phyloP scores from a whole-genome alignment of 2,329 filamentous ascomycete genomes.

The Aspergillus jensenii region DNA sequence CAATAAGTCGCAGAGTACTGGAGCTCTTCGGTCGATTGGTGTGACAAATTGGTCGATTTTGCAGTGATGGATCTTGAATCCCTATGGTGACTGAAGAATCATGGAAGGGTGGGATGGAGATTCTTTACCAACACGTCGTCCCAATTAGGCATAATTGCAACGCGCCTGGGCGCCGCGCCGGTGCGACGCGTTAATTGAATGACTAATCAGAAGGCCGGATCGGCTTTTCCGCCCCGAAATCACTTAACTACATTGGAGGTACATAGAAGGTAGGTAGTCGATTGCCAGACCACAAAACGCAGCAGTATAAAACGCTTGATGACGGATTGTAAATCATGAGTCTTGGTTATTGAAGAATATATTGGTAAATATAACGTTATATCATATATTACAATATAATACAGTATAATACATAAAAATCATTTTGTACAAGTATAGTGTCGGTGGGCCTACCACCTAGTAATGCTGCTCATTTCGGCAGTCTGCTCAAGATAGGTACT shows the following conservation, averaged over 20 bases:
- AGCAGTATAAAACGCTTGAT: not conserved
- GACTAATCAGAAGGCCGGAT: not conserved
- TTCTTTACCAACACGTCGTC: slow-evolving; percentile 25
- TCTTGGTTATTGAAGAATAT: not conserved
- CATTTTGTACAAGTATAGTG: slow-evolving; percentile 7
- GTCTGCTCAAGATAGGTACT: not conserved
- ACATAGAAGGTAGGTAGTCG: too few relatives aligned
- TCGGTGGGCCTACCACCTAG: too few relatives aligned
- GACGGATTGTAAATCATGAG: not conserved
- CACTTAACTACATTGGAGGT: too few relatives aligned
- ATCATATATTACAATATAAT: slow-evolving; percentile 9
- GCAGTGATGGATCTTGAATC: slow-evolving; percentile 14
- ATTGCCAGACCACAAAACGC: not conserved
- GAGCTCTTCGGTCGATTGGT: not conserved
- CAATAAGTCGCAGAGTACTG: slow-evolving; percentile 10
- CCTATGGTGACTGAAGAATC: slow-evolving; percentile 1
- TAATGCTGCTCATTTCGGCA: not conserved
- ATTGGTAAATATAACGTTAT: not conserved
- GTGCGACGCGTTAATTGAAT: slow-evolving; percentile 10
- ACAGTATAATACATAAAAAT: slow-evolving; percentile 1
- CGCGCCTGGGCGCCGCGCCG: slow-evolving; percentile 21
- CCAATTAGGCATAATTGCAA: slow-evolving; percentile 36
- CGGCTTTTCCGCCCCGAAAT: not conserved
- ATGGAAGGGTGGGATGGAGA: slow-evolving; percentile 24
- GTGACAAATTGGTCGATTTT: slow-evolving; percentile 4